Base-by-base conservation (phyloP, 306 rosid species). In the Lathyrus aphaca region DNA sequence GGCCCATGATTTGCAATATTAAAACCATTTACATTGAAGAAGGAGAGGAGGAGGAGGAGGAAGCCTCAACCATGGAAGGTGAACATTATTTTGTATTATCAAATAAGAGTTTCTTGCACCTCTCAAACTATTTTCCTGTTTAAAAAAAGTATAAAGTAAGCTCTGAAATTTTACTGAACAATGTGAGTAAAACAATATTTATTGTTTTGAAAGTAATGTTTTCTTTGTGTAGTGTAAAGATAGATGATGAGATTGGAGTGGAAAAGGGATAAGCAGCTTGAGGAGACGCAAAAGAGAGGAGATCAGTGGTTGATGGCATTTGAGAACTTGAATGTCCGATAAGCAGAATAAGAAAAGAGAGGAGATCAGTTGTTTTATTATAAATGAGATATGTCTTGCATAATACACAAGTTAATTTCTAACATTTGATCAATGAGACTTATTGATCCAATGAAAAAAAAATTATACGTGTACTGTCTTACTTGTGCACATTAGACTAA, bases 1-100 rank as follows among this genome's bases (percentile, higher is more conserved):
- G 77, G 71, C 13, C 16, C 18, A 14, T 13, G 29, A 72, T 72
- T 15, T 0, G 51, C 21, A 40, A 61, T 50, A 62, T 73, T 53
- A 72, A 61, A 42, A 2, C 1, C 2, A 1, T 57, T 57, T 16
- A 0, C n/a, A 43, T 57, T 29, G 57, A 44, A 57, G 43, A 56
- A n/a, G 11, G 17, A 40, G 10, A 30, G 14, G 53, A 27, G 6
- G 8, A 16, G 29, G 4, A 2, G 6, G 8, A 16, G 17, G 21
- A 48, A 15, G 5, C 5, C 15, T 17, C 7, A 5, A 17, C 55
- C 55, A n/a, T 19, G 29, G 30, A 51, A 51, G 58, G 58, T 51
- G 19, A 51, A 50, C 13, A 18, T 15, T 0, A 8, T 18, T 6
- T 18, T 50, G 13, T 53, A 1, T 25, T 51, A 18, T 51, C 30